phyloP scores from a whole-genome alignment of 129 eudicot genomes.

The Deinandra increscens region DNA sequence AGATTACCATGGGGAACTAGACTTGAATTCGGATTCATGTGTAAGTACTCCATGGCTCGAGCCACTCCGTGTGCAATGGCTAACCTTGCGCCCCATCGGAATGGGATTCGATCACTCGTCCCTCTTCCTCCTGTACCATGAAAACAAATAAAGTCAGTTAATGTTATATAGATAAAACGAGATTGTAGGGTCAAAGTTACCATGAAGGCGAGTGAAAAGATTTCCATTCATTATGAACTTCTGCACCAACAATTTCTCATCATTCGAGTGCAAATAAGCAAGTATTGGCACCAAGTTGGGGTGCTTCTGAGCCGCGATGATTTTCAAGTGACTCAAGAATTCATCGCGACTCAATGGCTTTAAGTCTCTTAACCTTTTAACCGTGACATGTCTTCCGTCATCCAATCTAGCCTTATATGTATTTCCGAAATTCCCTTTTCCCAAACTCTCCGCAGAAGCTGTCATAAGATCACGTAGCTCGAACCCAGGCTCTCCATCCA shows the following conservation, averaged over 20 bases:
- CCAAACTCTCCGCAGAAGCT: conserved; percentile 78
- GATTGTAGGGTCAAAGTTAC: conserved; percentile 24
- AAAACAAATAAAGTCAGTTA: neutral
- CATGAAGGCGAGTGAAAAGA: conserved; percentile 56
- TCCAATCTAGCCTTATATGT: conserved; percentile 57
- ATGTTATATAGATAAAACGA: neutral
- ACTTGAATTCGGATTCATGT: conserved; percentile 38
- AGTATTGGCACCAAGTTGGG: conserved; percentile 64
- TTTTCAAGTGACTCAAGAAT: conserved; percentile 45
- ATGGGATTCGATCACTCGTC: conserved; percentile 51
- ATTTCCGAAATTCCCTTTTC: conserved; percentile 65
- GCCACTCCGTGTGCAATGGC: conserved; percentile 61
- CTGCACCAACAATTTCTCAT: conserved; percentile 64
- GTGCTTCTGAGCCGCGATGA: conserved; percentile 51
- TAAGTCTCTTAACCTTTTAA: conserved; percentile 68
- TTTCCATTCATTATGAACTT: conserved; percentile 52
- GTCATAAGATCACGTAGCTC: conserved; percentile 63
- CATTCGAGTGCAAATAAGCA: conserved; percentile 60
- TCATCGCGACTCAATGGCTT: conserved; percentile 63
- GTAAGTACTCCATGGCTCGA: conserved; percentile 60
- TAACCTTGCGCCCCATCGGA: conserved; percentile 64
- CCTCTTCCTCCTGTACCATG: conserved; percentile 63
- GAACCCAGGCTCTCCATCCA: conserved; percentile 41
- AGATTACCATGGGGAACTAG: conserved; percentile 69
- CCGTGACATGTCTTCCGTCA: conserved; percentile 52